A percentile compares a stretch with the other conserved stretches of the same genome.
phyloP scores from a whole-genome alignment of 768 basidiomycete species.

The Pisolithus microcarpus region DNA sequence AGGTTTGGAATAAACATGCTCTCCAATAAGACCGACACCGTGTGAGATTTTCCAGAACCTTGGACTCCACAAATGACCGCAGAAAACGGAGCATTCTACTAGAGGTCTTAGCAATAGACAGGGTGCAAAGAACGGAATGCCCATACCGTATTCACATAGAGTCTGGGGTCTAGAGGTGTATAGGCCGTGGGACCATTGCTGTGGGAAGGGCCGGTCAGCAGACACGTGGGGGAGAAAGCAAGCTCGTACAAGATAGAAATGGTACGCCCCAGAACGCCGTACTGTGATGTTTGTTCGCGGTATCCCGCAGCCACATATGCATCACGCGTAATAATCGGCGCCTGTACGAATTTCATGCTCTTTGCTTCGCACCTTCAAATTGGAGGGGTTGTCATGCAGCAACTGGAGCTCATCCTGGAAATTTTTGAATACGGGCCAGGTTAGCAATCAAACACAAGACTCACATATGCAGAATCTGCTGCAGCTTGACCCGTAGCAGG shows the following conservation, averaged over 20 bases:
- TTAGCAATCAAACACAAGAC: slow-evolving; percentile 3
- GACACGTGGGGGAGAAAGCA: background rate
- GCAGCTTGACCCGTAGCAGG: background rate
- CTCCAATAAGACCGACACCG: slow-evolving; percentile 60
- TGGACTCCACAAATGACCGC: slow-evolving; percentile 73
- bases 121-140: background rate
- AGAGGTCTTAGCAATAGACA: background rate
- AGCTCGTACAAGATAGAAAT: slow-evolving; percentile 38
- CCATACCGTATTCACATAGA: slow-evolving; percentile 64
- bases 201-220: slow-evolving; percentile 10
- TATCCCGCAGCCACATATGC: slow-evolving; percentile 35
- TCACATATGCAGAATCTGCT: slow-evolving; percentile 17
- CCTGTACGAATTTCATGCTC: slow-evolving; percentile 34
- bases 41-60: slow-evolving; percentile 72
- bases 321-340: slow-evolving; percentile 48
- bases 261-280: slow-evolving; percentile 53
- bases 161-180: slow-evolving; percentile 37
- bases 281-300: slow-evolving; percentile 38
- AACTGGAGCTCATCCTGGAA: slow-evolving; percentile 27
- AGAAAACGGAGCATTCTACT: slow-evolving; percentile 66
- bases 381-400: slow-evolving; percentile 18
- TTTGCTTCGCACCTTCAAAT: slow-evolving; percentile 18
- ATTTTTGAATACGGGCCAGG: background rate
- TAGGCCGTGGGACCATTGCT: slow-evolving; percentile 27
- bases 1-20: slow-evolving; percentile 57